Base-by-base conservation (phyloP, 495 filamentous ascomycete genomes). In the Tuber brumale region DNA sequence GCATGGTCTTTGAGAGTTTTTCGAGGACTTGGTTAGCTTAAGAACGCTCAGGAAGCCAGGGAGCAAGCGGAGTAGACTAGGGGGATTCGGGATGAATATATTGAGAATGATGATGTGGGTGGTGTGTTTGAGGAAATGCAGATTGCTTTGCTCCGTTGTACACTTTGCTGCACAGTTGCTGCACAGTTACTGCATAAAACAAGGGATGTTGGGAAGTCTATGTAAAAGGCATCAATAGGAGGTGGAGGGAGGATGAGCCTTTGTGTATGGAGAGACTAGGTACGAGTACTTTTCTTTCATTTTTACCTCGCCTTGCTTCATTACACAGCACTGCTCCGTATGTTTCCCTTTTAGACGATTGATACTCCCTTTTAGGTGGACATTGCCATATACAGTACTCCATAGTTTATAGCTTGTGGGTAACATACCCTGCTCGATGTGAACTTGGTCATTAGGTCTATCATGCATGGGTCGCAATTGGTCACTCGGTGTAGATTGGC, bases 41-140 rank as follows among this genome's bases (percentile, higher is more conserved):
- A 97, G 90, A 98, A 95, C 82, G 96, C 95, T 3, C 94, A 97
- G 84, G 95, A 98, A 85, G 95, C 95, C 31, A 90, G 95, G 61
- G 95, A 98, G 85, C 89, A 96, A 61, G 95, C 98, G 86, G 95
- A 99, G 84, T 87, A 98, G 85, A 96, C 94, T 70, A 98, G 97
- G 89, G 95, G 98, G 88, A 99, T 99, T 81, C 92, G 97, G 85
- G 96, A 98, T 78, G 95, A 95, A 21, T 96, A 98, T 81, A 89
- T 97, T 85, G 95, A 98, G 80, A 95, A 97, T 83, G 96, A 97
- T 82, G 96, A 98, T 87, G 93, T 94, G 72, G 93, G 94, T 73
- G 95, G 94, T 61, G 96, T 97, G 82, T 98, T 97, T 84, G 96
- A 98, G 85, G 95, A 94, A 78, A 93, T 99, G 88, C 97, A 92